These are phyloP conservation scores for Beverwykella pulmonaria DNA, from an alignment of 495 filamentous ascomycete genomes.

Conservation along the genomic window DNA sequence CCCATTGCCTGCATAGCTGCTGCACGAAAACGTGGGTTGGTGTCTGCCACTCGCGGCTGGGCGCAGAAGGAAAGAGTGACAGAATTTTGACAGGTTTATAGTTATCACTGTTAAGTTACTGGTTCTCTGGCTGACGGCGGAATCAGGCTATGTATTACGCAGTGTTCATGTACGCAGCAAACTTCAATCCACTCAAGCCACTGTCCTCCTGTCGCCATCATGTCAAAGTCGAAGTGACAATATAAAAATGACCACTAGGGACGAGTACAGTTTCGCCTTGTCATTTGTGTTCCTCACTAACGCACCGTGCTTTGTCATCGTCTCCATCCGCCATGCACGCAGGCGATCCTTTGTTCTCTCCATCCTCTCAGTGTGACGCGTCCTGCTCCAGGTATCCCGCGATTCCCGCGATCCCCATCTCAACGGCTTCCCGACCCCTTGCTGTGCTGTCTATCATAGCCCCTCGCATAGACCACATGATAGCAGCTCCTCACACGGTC, in stretches of 20 bases:
- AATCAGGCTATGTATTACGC: constrained; percentile 33
- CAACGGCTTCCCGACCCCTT: constrained; percentile 12
- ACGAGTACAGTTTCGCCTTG: constrained; percentile 5
- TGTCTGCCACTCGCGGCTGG: constrained; percentile 23
- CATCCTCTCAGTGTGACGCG: constrained; percentile 9
- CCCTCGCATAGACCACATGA: constrained; percentile 17
- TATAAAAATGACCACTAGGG: background rate
- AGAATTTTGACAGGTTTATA: constrained; percentile 35
- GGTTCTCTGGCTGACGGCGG: constrained; percentile 34
- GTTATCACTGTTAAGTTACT: constrained; percentile 24
- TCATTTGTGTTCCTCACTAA: constrained; percentile 7
- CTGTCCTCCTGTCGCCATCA: background rate
- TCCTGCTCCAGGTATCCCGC: constrained; percentile 24
- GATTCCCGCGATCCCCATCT: constrained; percentile 17
- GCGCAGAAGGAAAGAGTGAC: constrained; percentile 20
- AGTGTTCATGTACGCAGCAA: constrained; percentile 6
- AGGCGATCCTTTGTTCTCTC: constrained; percentile 9
- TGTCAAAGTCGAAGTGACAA: constrained; percentile 6
- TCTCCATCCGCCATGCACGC: constrained; percentile 16
- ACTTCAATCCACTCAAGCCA: background rate
- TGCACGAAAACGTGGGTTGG: constrained; percentile 31
- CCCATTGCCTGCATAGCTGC: constrained; percentile 1
- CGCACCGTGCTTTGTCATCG: constrained; percentile 13
- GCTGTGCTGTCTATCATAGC: background rate
- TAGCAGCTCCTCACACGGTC: background rate